Percentiles rank a stretch among this genome's conserved stretches.
These are phyloP conservation scores for Trichoderma brevicompactum DNA, from an alignment of 2,329 filamentous ascomycete species.

Conservation along the genomic window DNA sequence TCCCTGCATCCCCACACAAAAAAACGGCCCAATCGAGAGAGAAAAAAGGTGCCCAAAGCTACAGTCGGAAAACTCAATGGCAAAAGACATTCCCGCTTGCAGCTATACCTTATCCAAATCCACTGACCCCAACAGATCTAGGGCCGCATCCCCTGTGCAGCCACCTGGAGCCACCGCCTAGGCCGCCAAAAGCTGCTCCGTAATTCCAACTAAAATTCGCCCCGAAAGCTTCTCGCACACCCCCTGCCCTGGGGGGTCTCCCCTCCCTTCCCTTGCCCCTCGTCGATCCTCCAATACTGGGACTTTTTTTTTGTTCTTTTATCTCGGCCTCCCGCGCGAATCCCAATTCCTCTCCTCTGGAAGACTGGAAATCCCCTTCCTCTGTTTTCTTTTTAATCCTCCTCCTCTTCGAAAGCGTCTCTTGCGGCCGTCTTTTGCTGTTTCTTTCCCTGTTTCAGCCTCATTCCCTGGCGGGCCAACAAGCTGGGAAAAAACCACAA, in stretches of 20 bases:
- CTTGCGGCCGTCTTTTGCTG: conserved; percentile 3
- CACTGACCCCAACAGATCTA: conserved; percentile 29
- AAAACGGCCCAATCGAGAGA: neutral
- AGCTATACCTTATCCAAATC: neutral
- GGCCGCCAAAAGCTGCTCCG: conserved; percentile 4
- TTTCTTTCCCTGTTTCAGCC: conserved; percentile 13
- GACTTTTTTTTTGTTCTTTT: neutral
- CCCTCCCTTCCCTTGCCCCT: conserved; percentile 12
- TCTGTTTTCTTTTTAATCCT: conserved; percentile 4
- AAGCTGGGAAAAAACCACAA: conserved; percentile 21
- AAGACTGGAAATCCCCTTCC: neutral
- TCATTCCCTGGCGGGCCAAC: conserved; percentile 28
- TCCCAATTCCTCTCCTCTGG: neutral
- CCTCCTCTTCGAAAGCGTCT: conserved; percentile 14
- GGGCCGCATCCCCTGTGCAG: conserved; percentile 18
- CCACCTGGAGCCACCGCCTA: conserved; percentile 23
- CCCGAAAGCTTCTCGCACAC: conserved; percentile 22
- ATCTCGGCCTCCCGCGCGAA: conserved; percentile 8
- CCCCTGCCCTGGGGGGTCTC: conserved; percentile 1
- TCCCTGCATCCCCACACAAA: neutral
- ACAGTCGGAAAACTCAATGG: conserved; percentile 12
- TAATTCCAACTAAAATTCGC: conserved; percentile 16
- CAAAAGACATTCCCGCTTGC: conserved; percentile 7
- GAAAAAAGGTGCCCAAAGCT: neutral
- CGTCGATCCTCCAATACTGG: conserved; percentile 11